Evolutionary conservation across 345 rosid species (phyloP).

Genomic region (Eucalyptus erythrocorys): DNA sequence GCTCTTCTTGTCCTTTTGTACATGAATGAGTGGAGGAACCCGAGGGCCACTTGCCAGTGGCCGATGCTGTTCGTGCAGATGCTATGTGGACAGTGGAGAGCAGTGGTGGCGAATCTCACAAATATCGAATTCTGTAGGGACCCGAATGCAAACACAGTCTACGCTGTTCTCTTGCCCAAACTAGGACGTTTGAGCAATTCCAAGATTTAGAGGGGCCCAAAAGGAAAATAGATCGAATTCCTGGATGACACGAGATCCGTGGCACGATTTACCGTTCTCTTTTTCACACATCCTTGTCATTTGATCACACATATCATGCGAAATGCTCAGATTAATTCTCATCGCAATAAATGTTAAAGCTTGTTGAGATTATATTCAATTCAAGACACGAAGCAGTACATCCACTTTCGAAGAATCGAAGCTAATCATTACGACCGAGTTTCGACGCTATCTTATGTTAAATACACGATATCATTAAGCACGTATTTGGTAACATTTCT

Average conservation of each 20-base stretch:
- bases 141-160: not conserved
- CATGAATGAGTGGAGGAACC: not conserved
- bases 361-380: not conserved
- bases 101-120: not conserved
- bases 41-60: not conserved
- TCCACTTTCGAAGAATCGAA: not conserved
- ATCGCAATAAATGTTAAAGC: not conserved
- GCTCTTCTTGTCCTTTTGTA: not conserved
- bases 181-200: not conserved
- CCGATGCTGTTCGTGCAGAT: not conserved
- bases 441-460: too few relatives aligned
- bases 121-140: not conserved
- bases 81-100: not conserved
- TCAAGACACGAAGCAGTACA: not conserved
- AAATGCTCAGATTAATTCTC: not conserved
- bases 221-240: not conserved
- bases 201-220: not conserved
- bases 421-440: rapidly evolving
- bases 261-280: not conserved
- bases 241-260: not conserved
- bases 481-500: too few relatives aligned
- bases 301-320: not conserved
- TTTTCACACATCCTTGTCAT: not conserved
- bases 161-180: not conserved
- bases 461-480: rapidly evolving